A percentile compares a stretch with the other conserved stretches of the same genome.
These are phyloP conservation scores for Nakaseomyces bracarensis DNA, from an alignment of 1,139 yeast genomes.

Conservation along the genomic window DNA sequence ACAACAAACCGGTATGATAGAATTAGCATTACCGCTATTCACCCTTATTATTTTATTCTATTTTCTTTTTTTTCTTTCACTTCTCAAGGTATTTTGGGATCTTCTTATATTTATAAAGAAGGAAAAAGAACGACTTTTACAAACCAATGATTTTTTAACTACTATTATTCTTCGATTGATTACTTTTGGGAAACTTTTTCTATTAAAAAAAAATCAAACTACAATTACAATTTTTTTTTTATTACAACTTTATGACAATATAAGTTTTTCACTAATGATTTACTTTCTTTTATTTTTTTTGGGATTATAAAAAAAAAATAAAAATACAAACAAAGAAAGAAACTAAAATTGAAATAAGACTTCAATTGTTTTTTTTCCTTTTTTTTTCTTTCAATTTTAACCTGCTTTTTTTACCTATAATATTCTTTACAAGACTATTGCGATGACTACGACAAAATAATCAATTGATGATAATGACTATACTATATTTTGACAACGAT, in stretches of 20 bases:
- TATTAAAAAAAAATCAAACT: no score
- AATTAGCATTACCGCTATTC: conserved; percentile 1
- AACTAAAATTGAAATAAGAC: neutral
- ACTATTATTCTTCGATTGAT: conserved; percentile 4
- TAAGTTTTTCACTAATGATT: neutral
- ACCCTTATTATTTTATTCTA: neutral
- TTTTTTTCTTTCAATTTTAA: neutral
- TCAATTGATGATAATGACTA: conserved; percentile 4
- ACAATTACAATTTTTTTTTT: no score
- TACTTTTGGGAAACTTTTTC: conserved; percentile 3
- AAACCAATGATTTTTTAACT: neutral
- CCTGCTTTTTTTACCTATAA: neutral
- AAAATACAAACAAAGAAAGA: neutral
- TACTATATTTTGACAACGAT: neutral
- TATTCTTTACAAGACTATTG: conserved; percentile 5
- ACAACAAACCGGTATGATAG: neutral
- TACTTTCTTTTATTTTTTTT: neutral
- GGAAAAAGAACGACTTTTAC: conserved; percentile 3
- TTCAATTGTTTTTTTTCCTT: neutral
- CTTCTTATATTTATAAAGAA: no score
- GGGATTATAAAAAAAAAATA: neutral
- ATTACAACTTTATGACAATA: no score
- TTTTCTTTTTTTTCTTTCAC: neutral
- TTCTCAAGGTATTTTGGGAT: conserved; percentile 16
- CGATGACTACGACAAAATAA: conserved; percentile 5